These are phyloP conservation scores for Artemisia annua DNA, from an alignment of 129 eudicot species.

Conservation along the genomic window DNA sequence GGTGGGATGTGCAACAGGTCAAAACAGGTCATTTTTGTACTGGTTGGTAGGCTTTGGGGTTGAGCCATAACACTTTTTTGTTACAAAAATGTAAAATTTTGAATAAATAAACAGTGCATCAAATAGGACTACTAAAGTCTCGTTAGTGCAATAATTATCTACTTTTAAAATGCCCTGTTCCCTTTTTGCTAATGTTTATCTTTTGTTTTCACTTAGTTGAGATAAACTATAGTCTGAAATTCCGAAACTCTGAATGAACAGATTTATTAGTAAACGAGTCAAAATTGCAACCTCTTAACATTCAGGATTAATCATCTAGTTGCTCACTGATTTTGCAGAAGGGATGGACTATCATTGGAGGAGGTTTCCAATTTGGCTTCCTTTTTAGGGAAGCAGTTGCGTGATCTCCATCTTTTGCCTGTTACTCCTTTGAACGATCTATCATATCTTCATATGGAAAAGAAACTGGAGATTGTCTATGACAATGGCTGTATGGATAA, in stretches of 20 bases:
- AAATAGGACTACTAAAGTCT: slow-evolving; percentile 6
- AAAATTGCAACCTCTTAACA: not conserved
- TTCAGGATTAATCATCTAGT: not conserved
- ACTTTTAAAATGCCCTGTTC: no score
- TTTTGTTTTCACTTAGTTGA: not conserved
- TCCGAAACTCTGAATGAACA: not conserved
- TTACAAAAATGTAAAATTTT: no score
- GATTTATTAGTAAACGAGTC: not conserved
- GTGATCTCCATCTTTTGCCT: slow-evolving; percentile 75
- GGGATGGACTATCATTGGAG: slow-evolving; percentile 56
- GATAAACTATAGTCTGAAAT: not conserved
- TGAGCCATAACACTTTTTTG: no score
- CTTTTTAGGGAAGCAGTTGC: slow-evolving; percentile 84
- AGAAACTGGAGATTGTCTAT: slow-evolving; percentile 22
- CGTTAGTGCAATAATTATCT: not conserved
- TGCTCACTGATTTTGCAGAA: slow-evolving; percentile 49
- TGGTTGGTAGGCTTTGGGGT: not conserved
- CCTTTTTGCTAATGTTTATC: not conserved
- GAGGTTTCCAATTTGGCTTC: slow-evolving; percentile 71
- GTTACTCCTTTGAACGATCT: slow-evolving; percentile 43
- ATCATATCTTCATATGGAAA: slow-evolving; percentile 25
- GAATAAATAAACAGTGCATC: not conserved
- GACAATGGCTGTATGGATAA: slow-evolving; percentile 33
- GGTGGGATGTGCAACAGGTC: not conserved
- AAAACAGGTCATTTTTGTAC: not conserved